Percentiles rank a stretch among this genome's conserved stretches.
Evolutionary conservation across 768 basidiomycete genomes (phyloP).

Genomic region (Suillus plorans): DNA sequence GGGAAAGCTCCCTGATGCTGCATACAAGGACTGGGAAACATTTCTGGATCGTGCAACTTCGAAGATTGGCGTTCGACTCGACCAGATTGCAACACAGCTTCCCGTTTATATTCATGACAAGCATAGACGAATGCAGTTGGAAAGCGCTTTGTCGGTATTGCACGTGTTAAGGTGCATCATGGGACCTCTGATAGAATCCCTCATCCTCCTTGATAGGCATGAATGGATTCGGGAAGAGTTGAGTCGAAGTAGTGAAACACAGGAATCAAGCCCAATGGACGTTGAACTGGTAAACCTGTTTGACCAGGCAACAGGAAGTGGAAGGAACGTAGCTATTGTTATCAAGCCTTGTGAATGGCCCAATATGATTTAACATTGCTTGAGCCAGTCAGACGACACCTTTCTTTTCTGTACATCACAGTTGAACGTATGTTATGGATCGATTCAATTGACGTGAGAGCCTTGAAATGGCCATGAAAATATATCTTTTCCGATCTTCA

Average conservation of each 20-base stretch:
- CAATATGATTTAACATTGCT: neutral
- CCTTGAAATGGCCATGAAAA: conserved; percentile 42
- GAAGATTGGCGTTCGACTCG: conserved; percentile 26
- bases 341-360: conserved; percentile 34
- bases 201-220: conserved; percentile 62
- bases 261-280: conserved; percentile 24
- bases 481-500: conserved; percentile 72
- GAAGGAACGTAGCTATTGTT: conserved; percentile 67
- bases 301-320: conserved; percentile 71
- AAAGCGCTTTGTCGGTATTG: conserved; percentile 51
- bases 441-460: conserved; percentile 3
- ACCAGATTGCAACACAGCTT: conserved; percentile 12
- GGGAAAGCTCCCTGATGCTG: conserved; percentile 50
- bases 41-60: conserved; percentile 40
- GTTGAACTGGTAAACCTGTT: conserved; percentile 65
- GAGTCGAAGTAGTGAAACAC: conserved; percentile 20
- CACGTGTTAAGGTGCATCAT: conserved; percentile 68
- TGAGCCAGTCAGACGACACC: neutral
- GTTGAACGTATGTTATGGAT: conserved; percentile 9
- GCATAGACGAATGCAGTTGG: conserved; percentile 27
- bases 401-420: neutral
- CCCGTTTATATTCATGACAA: conserved; percentile 24
- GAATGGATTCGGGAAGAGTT: conserved; percentile 52
- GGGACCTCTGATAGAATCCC: conserved; percentile 66
- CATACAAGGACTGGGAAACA: conserved; percentile 48